These are phyloP conservation scores for Acrocalymma vagum DNA, from an alignment of 2,329 filamentous ascomycete genomes.

Conservation along the genomic window DNA sequence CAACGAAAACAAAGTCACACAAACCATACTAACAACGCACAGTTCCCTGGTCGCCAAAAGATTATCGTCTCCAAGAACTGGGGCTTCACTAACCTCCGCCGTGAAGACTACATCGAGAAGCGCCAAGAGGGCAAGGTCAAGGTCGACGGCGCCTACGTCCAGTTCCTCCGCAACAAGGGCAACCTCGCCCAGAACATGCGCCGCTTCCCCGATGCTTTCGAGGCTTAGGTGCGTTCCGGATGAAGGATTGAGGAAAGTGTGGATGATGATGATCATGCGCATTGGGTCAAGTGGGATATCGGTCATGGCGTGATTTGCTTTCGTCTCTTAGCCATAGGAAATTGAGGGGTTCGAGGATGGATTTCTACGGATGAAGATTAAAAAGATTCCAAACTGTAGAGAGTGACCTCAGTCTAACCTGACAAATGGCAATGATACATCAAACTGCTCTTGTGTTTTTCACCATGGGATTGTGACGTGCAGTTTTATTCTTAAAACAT, in stretches of 20 bases:
- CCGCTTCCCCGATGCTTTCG: slow-evolving; percentile 94
- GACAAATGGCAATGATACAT: slow-evolving; percentile 46
- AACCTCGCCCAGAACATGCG: slow-evolving; percentile 85
- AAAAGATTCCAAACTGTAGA: slow-evolving; percentile 40
- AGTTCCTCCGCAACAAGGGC: slow-evolving; percentile 98
- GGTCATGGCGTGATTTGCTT: slow-evolving; percentile 49
- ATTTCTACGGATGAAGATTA: slow-evolving; percentile 31
- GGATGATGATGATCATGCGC: slow-evolving; percentile 35
- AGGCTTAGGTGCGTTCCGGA: too few species aligned
- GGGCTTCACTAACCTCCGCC: slow-evolving; percentile 98
- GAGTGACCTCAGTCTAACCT: slow-evolving; percentile 34
- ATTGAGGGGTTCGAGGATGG: slow-evolving; percentile 36
- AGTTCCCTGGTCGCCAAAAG: slow-evolving; percentile 99
- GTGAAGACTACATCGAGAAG: slow-evolving; percentile 96
- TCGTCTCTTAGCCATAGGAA: slow-evolving; percentile 41
- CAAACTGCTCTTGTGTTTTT: too few species aligned
- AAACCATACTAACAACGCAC: slow-evolving; percentile 10
- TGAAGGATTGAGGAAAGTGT: slow-evolving; percentile 28
- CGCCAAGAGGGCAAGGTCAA: slow-evolving; percentile 93
- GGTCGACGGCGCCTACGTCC: slow-evolving; percentile 98
- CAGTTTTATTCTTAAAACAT: too few species aligned
- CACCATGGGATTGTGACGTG: too few species aligned
- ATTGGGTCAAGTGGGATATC: slow-evolving; percentile 44
- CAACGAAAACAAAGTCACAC: too few species aligned
- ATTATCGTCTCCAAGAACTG: slow-evolving; percentile 99